Conservation (phyloP, 768 basidiomycete genomes). For the Lactarius tabidus region DNA sequence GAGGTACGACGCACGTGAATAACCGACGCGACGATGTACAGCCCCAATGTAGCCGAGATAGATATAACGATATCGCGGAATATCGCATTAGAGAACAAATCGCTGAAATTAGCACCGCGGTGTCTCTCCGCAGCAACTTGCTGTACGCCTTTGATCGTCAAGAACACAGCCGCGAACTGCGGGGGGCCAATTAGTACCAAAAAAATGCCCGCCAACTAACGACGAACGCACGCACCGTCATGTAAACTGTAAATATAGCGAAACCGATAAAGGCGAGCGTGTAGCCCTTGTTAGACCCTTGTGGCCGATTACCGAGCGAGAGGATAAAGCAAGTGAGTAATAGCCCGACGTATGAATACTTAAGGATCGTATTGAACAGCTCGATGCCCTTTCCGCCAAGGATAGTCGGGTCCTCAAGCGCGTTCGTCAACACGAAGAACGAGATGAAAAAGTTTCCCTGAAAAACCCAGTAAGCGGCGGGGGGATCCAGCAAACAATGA, state of each 20-base stretch:
- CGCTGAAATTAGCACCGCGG: constrained; percentile 46
- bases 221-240: constrained; percentile 59
- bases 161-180: constrained; percentile 71
- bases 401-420: constrained; percentile 65
- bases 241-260: constrained; percentile 89
- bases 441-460: constrained; percentile 90
- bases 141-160: constrained; percentile 79
- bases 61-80: constrained; percentile 87
- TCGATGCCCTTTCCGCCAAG: constrained; percentile 55
- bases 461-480: not conserved
- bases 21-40: constrained; percentile 80
- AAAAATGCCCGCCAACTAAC: too few relatives aligned
- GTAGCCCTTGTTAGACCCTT: constrained; percentile 86
- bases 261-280: constrained; percentile 84
- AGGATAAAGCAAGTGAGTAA: constrained; percentile 86
- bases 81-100: constrained; percentile 71
- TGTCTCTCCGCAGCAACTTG: constrained; percentile 46
- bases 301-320: constrained; percentile 85
- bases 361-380: constrained; percentile 70
- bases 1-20: constrained; percentile 67
- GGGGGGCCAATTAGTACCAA: too few relatives aligned
- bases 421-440: constrained; percentile 69
- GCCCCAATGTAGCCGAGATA: constrained; percentile 79
- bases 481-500: not conserved
- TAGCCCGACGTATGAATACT: constrained; percentile 85